phyloP scores from a whole-genome alignment of 2,329 filamentous ascomycete genomes.

The Beauveria bassiana region DNA sequence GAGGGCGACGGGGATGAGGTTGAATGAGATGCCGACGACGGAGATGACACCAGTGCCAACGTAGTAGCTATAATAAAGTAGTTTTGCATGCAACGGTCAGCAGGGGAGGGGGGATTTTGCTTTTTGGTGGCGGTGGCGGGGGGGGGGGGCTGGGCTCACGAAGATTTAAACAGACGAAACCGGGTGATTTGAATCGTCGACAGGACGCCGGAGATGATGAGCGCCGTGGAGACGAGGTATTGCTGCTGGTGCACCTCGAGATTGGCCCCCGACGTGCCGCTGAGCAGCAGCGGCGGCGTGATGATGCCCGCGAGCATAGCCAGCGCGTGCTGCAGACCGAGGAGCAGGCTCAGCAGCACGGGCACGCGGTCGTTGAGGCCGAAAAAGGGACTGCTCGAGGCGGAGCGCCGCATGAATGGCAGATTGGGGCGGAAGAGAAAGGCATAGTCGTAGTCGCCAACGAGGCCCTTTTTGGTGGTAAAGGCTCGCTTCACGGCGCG shows the following conservation, averaged over 20 bases:
- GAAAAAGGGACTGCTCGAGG: slow-evolving; percentile 63
- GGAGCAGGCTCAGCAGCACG: slow-evolving; percentile 54
- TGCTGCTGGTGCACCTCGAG: slow-evolving; percentile 53
- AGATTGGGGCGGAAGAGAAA: slow-evolving; percentile 78
- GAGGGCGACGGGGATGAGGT: slow-evolving; percentile 65
- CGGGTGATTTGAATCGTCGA: slow-evolving; percentile 71
- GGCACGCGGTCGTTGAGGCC: slow-evolving; percentile 67
- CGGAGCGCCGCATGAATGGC: slow-evolving; percentile 60
- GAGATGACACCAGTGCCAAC: slow-evolving; percentile 74
- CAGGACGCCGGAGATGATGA: slow-evolving; percentile 72
- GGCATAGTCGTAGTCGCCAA: slow-evolving; percentile 84
- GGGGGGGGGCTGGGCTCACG: slow-evolving; percentile 27
- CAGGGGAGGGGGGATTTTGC: neutral
- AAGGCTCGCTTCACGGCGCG: slow-evolving; percentile 31
- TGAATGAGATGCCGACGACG: slow-evolving; percentile 72
- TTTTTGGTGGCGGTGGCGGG: too few species aligned
- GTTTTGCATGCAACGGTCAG: neutral
- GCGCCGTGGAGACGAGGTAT: slow-evolving; percentile 70
- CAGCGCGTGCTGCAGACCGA: slow-evolving; percentile 65
- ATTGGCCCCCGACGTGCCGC: slow-evolving; percentile 54
- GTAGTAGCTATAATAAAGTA: slow-evolving; percentile 48
- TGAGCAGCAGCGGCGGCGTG: slow-evolving; percentile 68
- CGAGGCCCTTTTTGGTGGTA: slow-evolving; percentile 59
- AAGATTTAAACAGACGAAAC: slow-evolving; percentile 63
- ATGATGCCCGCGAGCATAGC: slow-evolving; percentile 72